phyloP scores from a whole-genome alignment of 176 grass and related monocot genomes.

The Raddia distichophylla region DNA sequence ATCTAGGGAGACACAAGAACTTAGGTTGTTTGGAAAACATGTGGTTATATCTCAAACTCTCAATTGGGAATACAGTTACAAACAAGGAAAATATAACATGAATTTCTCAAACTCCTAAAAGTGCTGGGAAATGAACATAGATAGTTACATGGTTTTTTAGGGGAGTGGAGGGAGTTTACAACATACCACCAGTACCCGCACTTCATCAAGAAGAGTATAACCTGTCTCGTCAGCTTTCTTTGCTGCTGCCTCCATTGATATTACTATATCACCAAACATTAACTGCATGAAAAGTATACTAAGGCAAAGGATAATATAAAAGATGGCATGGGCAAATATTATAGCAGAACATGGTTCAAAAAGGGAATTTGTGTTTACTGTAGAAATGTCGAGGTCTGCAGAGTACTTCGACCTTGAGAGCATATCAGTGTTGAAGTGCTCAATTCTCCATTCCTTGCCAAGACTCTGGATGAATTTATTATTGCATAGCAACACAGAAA shows the following conservation, averaged over 20 bases:
- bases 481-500: too few relatives aligned
- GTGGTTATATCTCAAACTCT: too few relatives aligned
- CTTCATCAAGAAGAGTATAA: conserved; percentile 90
- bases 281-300: conserved; percentile 56
- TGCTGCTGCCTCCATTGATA: conserved; percentile 87
- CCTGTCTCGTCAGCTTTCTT: conserved; percentile 94
- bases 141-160: too few relatives aligned
- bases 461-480: too few relatives aligned
- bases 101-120: not conserved
- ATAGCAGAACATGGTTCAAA: conserved; percentile 24
- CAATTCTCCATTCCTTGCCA: too few relatives aligned
- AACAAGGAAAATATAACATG: not conserved
- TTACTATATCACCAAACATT: conserved; percentile 83
- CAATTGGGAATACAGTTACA: too few relatives aligned
- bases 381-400: conserved; percentile 73
- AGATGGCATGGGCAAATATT: conserved; percentile 26
- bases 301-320: conserved; percentile 2
- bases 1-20: too few relatives aligned
- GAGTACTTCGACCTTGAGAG: conserved; percentile 66
- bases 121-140: too few relatives aligned
- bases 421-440: too few relatives aligned
- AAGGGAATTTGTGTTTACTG: conserved; percentile 58
- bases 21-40: too few relatives aligned
- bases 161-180: too few relatives aligned
- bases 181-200: conserved; percentile 74